Base-by-base conservation (phyloP, 129 eudicot species). In the Logfia minima region DNA sequence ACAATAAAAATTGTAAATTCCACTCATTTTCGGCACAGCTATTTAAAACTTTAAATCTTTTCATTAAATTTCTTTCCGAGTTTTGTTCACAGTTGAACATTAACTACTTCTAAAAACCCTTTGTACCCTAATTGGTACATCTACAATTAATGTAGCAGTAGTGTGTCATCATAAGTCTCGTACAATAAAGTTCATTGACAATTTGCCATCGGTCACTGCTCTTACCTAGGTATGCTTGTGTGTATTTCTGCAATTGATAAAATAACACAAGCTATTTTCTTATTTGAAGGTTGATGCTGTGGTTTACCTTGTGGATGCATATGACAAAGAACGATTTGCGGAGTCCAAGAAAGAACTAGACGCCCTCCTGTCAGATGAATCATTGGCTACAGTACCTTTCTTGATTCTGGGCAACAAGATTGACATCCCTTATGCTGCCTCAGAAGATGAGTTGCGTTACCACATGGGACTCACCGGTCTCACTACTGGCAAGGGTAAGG, bases 271-370 rank as follows among this genome's bases (percentile, higher is more conserved):
- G 26, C 26, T 24, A 24, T 24, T 24, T 1, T 5, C 10, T 60
- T 34, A 28, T 69, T 18, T 76, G 78, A 85, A 93, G 97, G 98
- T 90, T 87, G 98, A 93, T 83, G 93, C 98, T 3, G 97, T 93
- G 68, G 93, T 93, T 11, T 93, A 93, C 82, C 85, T 93, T 66
- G 98, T 93, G 79, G 98, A 93, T 79, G 96, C 98, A 2, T 89
- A 66, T 66, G 98, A 93, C 86, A 93, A 86, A 88, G 96, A 94
- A 79, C 87, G 97, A 71, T 89, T 91, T 74, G 90, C 97, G 0
- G 96, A 94, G 70, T 91, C 97, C 9, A 94, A 91, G 83, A 94
- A 86, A 43, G 98, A 94, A 83, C 89, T 91, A 29, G 98, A 94
- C 60, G 97, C 93, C 16, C 93, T 94, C 14, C 86, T 94, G 43